Evolutionary conservation across 495 filamentous ascomycete species (phyloP), one percentile per base, ranked within the genome.

Genomic region (Penicillium cosmopolitanum): DNA sequence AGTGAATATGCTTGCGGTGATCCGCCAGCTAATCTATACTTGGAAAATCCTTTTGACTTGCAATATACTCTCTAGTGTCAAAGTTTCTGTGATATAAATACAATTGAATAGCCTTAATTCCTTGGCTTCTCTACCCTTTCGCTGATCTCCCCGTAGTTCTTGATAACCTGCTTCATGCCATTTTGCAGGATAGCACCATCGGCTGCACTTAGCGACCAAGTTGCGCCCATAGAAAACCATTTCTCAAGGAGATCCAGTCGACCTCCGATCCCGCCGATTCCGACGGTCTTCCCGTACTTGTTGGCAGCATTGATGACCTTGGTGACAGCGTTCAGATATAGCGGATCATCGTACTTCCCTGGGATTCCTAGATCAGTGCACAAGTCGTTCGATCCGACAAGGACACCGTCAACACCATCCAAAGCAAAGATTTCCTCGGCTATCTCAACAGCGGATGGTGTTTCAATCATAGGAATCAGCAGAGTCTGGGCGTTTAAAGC

Each of bases 401-500:
- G 54, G n/a, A 72, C 55, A 0, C 57, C 67, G 47, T 74, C 71
- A 7, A 74, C 69, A 16, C 67, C 65, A 4, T 72, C 69, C 19
- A 69, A 40, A 0, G 67, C 65, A 16, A 66, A 53, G 34, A 68
- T 65, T 34, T 74, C 71, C 12, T 74, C 71, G 13, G 60, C 65
- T 2, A 66, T 33, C 13, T 69, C 69, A 13, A 74, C 65, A 15
- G 66, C 69, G 21, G 25, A 54, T 6, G 62, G 65, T 1, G 71
- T 72, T 56, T 74, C 71, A 60, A 74, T 71, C 71, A 74, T 74
- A 1, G 64, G 63, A 50, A 74, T 69, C 5, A 70, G 23, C 69
- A 72, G 71, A 0, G 67, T 68, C 46, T 71, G 55, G 1, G 18
- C 6, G 43, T 71, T 74, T n/a, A 69, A 31, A 9, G 63, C 52